Percentiles rank a stretch among this genome's conserved stretches.
Evolutionary conservation across 2,329 filamentous ascomycete species (phyloP).

Genomic region (Aspergillus eucalypticola): DNA sequence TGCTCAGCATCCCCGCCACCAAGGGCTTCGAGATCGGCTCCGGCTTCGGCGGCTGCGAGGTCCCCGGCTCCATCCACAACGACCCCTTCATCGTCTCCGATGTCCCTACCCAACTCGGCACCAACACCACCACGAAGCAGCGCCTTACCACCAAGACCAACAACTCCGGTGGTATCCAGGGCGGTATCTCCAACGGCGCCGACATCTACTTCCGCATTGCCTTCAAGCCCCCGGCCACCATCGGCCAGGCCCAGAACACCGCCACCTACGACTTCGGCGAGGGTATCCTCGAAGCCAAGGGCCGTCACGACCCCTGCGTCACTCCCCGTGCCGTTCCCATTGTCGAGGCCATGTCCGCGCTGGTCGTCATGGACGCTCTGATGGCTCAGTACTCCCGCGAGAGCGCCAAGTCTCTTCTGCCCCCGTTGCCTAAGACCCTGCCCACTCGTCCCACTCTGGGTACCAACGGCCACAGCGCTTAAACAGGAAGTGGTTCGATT

Average conservation of each 20-base stretch:
- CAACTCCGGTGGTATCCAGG: conserved; percentile 92
- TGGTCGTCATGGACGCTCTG: conserved; percentile 84
- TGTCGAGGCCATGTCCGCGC: conserved; percentile 80
- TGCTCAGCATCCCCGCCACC: conserved; percentile 91
- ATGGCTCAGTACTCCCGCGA: conserved; percentile 73
- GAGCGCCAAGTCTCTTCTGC: conserved; percentile 49
- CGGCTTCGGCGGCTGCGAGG: conserved; percentile 82
- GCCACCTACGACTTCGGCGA: conserved; percentile 74
- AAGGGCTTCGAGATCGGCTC: conserved; percentile 97
- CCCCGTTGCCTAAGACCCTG: conserved; percentile 40
- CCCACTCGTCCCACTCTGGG: conserved; percentile 34
- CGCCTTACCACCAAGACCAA: conserved; percentile 85
- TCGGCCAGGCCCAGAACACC: conserved; percentile 83
- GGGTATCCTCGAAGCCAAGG: conserved; percentile 85
- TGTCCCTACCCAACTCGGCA: conserved; percentile 20
- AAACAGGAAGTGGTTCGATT: background rate
- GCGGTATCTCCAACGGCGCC: conserved; percentile 90
- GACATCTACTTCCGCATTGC: conserved; percentile 92
- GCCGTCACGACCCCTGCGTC: conserved; percentile 90
- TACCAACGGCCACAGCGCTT: conserved; percentile 6
- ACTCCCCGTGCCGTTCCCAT: conserved; percentile 77
- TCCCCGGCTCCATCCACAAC: conserved; percentile 89
- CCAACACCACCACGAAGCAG: conserved; percentile 41
- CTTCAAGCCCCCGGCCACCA: conserved; percentile 95
- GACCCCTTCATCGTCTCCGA: conserved; percentile 72